These are phyloP conservation scores for Aphelidium insulamus DNA, from an alignment of 371 early-diverging fungal species.

Conservation along the genomic window DNA sequence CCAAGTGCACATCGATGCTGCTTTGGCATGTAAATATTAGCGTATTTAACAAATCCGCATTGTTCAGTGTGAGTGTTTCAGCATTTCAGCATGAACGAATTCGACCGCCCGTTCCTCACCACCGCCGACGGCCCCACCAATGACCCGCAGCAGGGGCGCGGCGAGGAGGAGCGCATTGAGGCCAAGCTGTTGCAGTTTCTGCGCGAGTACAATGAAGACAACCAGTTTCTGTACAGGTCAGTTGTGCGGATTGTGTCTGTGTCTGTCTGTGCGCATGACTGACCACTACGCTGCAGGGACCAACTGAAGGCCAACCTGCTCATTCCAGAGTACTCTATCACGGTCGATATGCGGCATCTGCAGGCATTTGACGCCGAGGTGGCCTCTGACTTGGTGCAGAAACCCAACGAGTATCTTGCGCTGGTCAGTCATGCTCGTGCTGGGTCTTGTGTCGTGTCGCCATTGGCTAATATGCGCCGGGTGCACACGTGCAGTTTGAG, in stretches of 20 bases:
- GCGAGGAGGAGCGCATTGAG: too few relatives aligned
- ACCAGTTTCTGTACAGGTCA: conserved; percentile 47
- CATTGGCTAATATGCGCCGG: background rate
- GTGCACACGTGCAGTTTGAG: conserved; percentile 41
- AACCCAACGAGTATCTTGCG: conserved; percentile 59
- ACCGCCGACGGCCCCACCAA: too few relatives aligned
- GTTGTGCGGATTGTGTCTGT: background rate
- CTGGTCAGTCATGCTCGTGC: conserved; percentile 19
- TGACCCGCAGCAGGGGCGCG: too few relatives aligned
- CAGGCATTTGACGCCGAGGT: conserved; percentile 55
- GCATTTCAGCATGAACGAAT: too few relatives aligned
- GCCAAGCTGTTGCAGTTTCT: too few relatives aligned
- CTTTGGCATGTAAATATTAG: too few relatives aligned
- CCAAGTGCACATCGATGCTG: too few relatives aligned
- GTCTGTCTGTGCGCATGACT: background rate
- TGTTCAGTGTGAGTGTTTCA: too few relatives aligned
- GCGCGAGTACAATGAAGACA: too few relatives aligned
- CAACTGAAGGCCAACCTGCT: conserved; percentile 64
- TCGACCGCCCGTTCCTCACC: too few relatives aligned
- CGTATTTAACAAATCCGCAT: too few relatives aligned
- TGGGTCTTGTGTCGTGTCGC: background rate
- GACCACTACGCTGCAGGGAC: conserved; percentile 29
- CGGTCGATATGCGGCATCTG: conserved; percentile 67
- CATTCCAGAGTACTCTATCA: conserved; percentile 43
- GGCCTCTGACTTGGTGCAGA: conserved; percentile 44